Evolutionary conservation across 495 filamentous ascomycete genomes (phyloP).

Genomic region (Aspergillus baeticus): DNA sequence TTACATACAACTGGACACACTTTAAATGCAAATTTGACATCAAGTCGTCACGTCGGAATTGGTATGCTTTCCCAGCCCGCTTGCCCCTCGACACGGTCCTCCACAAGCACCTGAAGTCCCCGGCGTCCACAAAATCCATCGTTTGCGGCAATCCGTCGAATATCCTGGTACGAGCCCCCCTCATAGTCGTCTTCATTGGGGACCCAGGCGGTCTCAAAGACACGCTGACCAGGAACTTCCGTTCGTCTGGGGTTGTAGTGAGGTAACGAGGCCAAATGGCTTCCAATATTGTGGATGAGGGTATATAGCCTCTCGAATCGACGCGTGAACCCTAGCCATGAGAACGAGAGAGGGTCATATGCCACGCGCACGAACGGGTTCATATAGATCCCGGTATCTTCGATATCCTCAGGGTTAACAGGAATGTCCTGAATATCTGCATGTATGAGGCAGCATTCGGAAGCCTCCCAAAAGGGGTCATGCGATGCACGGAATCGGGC

Average conservation of each 20-base stretch:
- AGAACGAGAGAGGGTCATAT: conserved; percentile 53
- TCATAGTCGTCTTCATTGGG: conserved; percentile 26
- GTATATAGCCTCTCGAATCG: conserved; percentile 60
- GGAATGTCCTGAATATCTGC: conserved; percentile 60
- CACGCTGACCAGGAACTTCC: conserved; percentile 52
- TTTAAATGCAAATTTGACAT: neutral
- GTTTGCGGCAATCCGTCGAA: conserved; percentile 42
- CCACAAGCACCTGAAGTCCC: conserved; percentile 55
- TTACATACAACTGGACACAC: neutral
- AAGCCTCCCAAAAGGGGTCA: conserved; percentile 71
- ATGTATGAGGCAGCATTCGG: conserved; percentile 77
- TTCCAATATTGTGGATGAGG: conserved; percentile 53
- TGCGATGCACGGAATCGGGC: conserved; percentile 64
- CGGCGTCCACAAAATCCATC: conserved; percentile 59
- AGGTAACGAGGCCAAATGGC: conserved; percentile 51
- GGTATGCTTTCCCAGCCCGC: conserved; percentile 51
- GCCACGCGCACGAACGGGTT: conserved; percentile 73
- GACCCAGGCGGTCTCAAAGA: conserved; percentile 56
- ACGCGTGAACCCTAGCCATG: conserved; percentile 53
- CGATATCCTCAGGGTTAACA: conserved; percentile 33
- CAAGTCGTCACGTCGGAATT: conserved; percentile 25
- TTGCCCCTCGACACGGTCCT: conserved; percentile 47
- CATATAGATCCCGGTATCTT: conserved; percentile 61
- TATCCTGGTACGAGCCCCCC: conserved; percentile 40
- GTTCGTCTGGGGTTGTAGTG: conserved; percentile 57